Percentiles rank a stretch among this genome's conserved stretches.
These are phyloP conservation scores for Blastomyces silverae DNA, from an alignment of 2,329 filamentous ascomycete genomes.

Conservation along the genomic window DNA sequence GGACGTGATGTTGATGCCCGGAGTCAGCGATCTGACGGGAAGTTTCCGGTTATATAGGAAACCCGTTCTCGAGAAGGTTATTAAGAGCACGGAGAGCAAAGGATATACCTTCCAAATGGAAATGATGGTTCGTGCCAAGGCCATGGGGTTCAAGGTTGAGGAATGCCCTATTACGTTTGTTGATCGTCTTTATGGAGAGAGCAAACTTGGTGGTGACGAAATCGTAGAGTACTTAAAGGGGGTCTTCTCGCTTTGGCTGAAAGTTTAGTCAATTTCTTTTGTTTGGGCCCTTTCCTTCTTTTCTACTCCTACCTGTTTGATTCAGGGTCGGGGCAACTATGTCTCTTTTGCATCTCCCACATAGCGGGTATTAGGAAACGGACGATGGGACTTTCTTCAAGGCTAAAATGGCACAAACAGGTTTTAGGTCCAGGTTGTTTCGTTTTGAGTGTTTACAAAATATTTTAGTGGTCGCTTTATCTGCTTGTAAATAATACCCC, in stretches of 20 bases:
- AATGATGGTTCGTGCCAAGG: constrained; percentile 96
- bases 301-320: constrained; percentile 15
- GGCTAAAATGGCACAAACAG: background rate
- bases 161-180: constrained; percentile 97
- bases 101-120: constrained; percentile 99
- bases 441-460: background rate
- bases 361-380: background rate
- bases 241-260: constrained; percentile 68
- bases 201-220: constrained; percentile 88
- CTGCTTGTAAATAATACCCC: constrained; percentile 12
- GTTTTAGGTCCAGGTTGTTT: background rate
- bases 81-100: constrained; percentile 85
- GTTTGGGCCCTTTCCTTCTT: background rate
- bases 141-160: constrained; percentile 85
- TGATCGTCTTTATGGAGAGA: constrained; percentile 89
- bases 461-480: background rate
- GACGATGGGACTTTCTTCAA: constrained; percentile 2
- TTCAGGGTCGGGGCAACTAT: background rate
- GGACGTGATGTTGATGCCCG: constrained; percentile 85
- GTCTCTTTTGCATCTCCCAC: constrained; percentile 7
- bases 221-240: constrained; percentile 95
- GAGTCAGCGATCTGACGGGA: constrained; percentile 91
- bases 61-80: constrained; percentile 79
- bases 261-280: constrained; percentile 48
- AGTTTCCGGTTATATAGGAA: constrained; percentile 95